Percentiles rank a stretch among this genome's conserved stretches.
These are phyloP conservation scores for Ophiostoma populinum DNA, from an alignment of 2,329 filamentous ascomycete genomes.

Conservation along the genomic window DNA sequence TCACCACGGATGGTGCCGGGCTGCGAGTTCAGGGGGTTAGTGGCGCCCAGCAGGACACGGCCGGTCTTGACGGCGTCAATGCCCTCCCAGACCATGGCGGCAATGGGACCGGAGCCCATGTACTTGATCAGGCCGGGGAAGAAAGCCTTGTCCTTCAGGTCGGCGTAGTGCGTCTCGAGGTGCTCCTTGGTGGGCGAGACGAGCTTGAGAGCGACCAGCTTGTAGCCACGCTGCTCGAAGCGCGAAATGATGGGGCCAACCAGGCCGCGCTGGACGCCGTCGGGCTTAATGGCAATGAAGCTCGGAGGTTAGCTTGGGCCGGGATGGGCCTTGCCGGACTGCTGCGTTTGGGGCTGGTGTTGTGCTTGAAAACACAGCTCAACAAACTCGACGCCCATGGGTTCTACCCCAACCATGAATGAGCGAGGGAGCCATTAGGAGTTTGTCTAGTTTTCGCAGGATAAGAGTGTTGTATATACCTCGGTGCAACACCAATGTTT, in stretches of 20 bases:
- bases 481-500: too few relatives aligned
- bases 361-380: too few relatives aligned
- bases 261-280: conserved; percentile 97
- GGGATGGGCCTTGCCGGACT: too few relatives aligned
- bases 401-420: too few relatives aligned
- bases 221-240: conserved; percentile 98
- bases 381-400: too few relatives aligned
- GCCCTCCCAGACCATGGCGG: conserved; percentile 99
- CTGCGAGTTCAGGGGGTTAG: conserved; percentile 88
- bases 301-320: conserved; percentile 37
- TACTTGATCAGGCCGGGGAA: conserved; percentile 86
- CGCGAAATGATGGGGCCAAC: conserved; percentile 93
- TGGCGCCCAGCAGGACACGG: conserved; percentile 88
- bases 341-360: too few relatives aligned
- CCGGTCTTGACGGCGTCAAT: conserved; percentile 98
- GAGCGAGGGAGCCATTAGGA: too few relatives aligned
- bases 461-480: too few relatives aligned
- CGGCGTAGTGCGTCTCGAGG: conserved; percentile 94
- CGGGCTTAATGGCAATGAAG: conserved; percentile 99
- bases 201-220: conserved; percentile 97
- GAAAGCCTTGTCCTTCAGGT: conserved; percentile 89
- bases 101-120: conserved; percentile 94
- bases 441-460: too few relatives aligned
- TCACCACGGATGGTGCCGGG: conserved; percentile 97
- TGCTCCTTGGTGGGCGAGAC: conserved; percentile 76